phyloP scores from a whole-genome alignment of 2,329 filamentous ascomycete genomes.

The Zymoseptoria passerinii region DNA sequence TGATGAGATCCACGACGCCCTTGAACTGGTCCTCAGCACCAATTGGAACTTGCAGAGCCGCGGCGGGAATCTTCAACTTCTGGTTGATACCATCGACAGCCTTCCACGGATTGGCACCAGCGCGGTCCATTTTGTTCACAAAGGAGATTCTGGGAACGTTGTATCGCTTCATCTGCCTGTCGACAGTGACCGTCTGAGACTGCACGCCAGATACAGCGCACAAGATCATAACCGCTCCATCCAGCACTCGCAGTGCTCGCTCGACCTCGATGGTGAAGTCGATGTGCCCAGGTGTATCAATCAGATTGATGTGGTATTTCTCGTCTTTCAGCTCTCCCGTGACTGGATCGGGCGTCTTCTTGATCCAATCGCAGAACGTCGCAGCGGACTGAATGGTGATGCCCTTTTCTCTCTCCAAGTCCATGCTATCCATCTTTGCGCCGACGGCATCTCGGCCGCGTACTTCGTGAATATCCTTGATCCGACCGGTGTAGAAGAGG shows the following conservation, averaged over 20 bases:
- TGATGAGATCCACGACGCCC: slow-evolving; percentile 84
- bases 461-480: slow-evolving; percentile 95
- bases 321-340: slow-evolving; percentile 69
- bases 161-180: slow-evolving; percentile 97
- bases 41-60: slow-evolving; percentile 90
- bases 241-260: slow-evolving; percentile 83
- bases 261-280: slow-evolving; percentile 99
- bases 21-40: slow-evolving; percentile 84
- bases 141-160: slow-evolving; percentile 93
- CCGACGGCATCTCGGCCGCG: slow-evolving; percentile 89
- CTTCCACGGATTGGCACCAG: slow-evolving; percentile 97
- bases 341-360: slow-evolving; percentile 45
- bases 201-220: slow-evolving; percentile 97
- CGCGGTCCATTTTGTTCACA: slow-evolving; percentile 99
- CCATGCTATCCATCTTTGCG: slow-evolving; percentile 99
- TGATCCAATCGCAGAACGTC: slow-evolving; percentile 95
- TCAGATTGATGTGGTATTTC: slow-evolving; percentile 95
- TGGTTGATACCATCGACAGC: slow-evolving; percentile 95
- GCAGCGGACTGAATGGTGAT: slow-evolving; percentile 98
- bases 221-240: slow-evolving; percentile 96
- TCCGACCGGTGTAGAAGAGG: slow-evolving; percentile 94
- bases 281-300: slow-evolving; percentile 96
- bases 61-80: slow-evolving; percentile 87
- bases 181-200: slow-evolving; percentile 95
- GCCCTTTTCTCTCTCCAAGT: slow-evolving; percentile 93